A percentile compares a stretch with the other conserved stretches of the same genome.
Evolutionary conservation across 2,329 filamentous ascomycete species (phyloP).

Genomic region (Calonectria montana): DNA sequence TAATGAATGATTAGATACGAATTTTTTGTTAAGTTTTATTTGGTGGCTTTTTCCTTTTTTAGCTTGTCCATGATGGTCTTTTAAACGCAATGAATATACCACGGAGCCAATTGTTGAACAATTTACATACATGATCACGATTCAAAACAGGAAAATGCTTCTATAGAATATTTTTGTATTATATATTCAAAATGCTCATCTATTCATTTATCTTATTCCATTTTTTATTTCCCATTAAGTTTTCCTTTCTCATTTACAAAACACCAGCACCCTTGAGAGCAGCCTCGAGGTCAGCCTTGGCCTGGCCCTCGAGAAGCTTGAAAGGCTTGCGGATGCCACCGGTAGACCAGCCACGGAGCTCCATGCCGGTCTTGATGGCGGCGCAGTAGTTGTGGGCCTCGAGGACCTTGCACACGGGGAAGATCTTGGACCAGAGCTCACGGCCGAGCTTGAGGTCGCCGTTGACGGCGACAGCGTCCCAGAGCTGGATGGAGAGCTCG

Average conservation of each 20-base stretch:
- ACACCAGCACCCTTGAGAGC: constrained; percentile 54
- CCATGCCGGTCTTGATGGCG: constrained; percentile 62
- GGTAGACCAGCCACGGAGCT: constrained; percentile 57
- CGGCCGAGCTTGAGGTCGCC: constrained; percentile 55
- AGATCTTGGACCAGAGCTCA: constrained; percentile 61
- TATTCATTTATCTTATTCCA: not conserved
- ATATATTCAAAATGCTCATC: constrained; percentile 3
- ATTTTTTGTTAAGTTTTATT: not conserved
- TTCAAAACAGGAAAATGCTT: not conserved
- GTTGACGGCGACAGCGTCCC: constrained; percentile 53
- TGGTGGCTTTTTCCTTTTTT: not conserved
- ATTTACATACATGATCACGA: not conserved
- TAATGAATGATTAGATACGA: not conserved
- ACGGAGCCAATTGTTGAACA: not conserved
- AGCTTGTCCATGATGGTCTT: not conserved
- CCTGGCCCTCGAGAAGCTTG: constrained; percentile 45
- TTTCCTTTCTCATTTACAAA: constrained; percentile 21
- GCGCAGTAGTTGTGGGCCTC: constrained; percentile 60
- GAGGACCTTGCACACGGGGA: constrained; percentile 61
- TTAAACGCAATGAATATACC: not conserved
- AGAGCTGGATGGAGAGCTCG: constrained; percentile 59
- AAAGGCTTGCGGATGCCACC: constrained; percentile 63
- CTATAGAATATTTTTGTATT: constrained; percentile 4
- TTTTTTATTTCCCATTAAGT: not conserved
- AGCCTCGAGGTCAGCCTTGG: constrained; percentile 48